These are phyloP conservation scores for Solanum chacoense DNA, from an alignment of 305 asterid genomes.

Conservation along the genomic window DNA sequence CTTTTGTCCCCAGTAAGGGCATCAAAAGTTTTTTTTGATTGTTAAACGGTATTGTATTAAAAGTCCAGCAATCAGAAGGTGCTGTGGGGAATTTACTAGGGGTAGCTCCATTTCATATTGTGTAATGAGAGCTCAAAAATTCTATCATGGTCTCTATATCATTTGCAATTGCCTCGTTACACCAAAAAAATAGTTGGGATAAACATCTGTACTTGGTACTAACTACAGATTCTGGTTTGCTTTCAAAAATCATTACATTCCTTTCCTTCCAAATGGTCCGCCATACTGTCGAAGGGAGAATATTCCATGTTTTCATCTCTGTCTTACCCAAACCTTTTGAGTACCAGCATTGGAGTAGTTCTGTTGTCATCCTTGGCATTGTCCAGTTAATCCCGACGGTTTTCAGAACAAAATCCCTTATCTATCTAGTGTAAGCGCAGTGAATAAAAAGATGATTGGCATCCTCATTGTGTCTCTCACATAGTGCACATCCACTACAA, in stretches of 20 bases:
- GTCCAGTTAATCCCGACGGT: background rate
- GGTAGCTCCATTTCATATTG: background rate
- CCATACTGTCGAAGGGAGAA: background rate
- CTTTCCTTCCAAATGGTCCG: background rate
- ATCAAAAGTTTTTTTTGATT: background rate
- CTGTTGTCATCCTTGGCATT: background rate
- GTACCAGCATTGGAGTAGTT: background rate
- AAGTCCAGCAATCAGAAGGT: background rate
- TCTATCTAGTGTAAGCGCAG: background rate
- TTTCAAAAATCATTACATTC: background rate
- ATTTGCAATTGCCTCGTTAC: background rate
- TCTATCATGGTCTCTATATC: background rate
- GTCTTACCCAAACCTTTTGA: background rate
- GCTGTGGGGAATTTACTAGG: background rate
- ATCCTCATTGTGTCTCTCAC: background rate
- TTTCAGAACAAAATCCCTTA: background rate
- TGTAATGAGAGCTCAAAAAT: background rate
- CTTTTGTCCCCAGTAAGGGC: background rate
- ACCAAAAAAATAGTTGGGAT: background rate
- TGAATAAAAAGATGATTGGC: background rate
- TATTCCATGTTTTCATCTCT: background rate
- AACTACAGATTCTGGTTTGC: background rate
- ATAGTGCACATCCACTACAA: background rate
- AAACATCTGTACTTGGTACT: background rate
- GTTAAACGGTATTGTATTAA: background rate